These are phyloP conservation scores for Chaetoceros tenuissimus DNA, from an alignment of 108 stramenopile species.

Conservation along the genomic window DNA sequence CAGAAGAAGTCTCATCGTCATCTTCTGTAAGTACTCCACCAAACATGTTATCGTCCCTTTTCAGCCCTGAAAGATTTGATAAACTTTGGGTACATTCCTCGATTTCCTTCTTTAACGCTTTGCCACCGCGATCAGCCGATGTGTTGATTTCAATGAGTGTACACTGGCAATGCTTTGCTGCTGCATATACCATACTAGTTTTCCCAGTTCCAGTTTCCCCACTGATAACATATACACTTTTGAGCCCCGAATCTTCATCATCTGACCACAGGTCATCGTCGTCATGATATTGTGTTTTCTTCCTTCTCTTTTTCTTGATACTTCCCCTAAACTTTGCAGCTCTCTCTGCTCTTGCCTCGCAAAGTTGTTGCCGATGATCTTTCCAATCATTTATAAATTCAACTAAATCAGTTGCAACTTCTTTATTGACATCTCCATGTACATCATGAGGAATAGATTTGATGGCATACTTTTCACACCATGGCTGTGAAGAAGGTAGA, in stretches of 20 bases:
- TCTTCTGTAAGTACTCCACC: conserved; percentile 6
- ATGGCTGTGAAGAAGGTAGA: conserved; percentile 13
- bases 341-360: conserved; percentile 30
- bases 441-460: conserved; percentile 25
- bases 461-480: conserved; percentile 37
- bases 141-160: conserved; percentile 72
- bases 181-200: conserved; percentile 57
- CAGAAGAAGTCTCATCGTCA: conserved; percentile 17
- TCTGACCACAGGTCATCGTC: conserved; percentile 36
- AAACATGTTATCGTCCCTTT: neutral
- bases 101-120: conserved; percentile 45
- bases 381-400: conserved; percentile 60
- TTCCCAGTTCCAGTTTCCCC: conserved; percentile 65
- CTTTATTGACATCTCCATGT: conserved; percentile 24
- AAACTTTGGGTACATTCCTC: conserved; percentile 75
- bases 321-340: conserved; percentile 9
- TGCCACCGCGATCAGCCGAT: conserved; percentile 36
- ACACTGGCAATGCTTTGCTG: conserved; percentile 44
- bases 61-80: conserved; percentile 34
- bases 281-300: conserved; percentile 23
- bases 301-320: conserved; percentile 18
- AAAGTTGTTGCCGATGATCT: conserved; percentile 32
- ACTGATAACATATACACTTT: conserved; percentile 44
- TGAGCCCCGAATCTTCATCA: conserved; percentile 22
- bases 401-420: conserved; percentile 18